These are phyloP conservation scores for Solanum pinnatisectum DNA, from an alignment of 257 asterid species.

Conservation along the genomic window DNA sequence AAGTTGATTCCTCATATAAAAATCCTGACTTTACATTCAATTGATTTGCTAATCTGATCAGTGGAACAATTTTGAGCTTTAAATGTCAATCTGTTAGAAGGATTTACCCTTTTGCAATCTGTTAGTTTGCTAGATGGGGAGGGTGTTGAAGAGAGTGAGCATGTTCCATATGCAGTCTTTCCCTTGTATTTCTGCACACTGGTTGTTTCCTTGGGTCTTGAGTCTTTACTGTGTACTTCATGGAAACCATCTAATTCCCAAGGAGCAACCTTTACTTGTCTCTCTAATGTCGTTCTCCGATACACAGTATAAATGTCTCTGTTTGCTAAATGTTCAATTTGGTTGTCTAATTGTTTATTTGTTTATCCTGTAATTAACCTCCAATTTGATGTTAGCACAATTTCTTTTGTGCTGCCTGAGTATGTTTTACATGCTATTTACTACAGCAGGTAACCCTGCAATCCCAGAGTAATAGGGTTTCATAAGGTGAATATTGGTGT, in stretches of 20 bases:
- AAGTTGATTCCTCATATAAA: not conserved
- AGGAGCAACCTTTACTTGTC: not conserved
- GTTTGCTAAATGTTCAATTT: not conserved
- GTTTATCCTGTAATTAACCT: not conserved
- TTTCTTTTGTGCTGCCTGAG: not conserved
- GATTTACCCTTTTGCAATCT: not conserved
- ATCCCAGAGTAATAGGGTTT: not conserved
- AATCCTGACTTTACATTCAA: not conserved
- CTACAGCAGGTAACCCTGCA: not conserved
- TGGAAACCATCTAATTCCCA: not conserved
- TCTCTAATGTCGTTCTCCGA: not conserved
- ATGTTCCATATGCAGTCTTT: not conserved
- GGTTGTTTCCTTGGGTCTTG: not conserved
- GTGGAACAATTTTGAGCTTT: not conserved
- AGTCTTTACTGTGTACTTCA: not conserved
- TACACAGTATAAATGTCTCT: not conserved
- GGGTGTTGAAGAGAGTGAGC: not conserved
- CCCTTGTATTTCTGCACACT: not conserved
- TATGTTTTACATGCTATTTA: not conserved
- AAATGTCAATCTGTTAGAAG: not conserved
- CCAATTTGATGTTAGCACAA: not conserved
- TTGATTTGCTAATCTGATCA: not conserved
- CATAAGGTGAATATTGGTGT: not conserved
- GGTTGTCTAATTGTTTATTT: not conserved
- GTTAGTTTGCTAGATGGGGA: not conserved